Evolutionary conservation across 2,329 filamentous ascomycete species (phyloP).

Genomic region (Orbilia brochopaga): DNA sequence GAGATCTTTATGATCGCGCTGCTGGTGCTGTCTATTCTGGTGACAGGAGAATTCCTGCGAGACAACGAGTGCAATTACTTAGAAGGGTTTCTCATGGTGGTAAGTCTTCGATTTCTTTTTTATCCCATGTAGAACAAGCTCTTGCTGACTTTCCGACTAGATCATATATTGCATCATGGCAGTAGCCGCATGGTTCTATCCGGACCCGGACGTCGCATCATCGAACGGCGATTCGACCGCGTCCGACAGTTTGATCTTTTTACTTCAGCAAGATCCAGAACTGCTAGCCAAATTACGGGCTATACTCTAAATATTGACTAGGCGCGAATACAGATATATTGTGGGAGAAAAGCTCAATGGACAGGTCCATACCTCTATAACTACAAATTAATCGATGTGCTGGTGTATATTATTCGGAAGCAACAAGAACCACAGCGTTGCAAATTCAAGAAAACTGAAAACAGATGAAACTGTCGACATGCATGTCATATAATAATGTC

Average conservation of each 20-base stretch:
- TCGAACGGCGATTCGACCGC: conserved; percentile 24
- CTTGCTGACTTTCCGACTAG: conserved; percentile 63
- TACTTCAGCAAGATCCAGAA: not conserved
- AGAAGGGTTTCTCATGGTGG: conserved; percentile 80
- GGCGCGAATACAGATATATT: no score
- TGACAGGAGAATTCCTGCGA: conserved; percentile 83
- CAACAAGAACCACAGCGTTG: not conserved
- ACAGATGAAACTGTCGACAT: no score
- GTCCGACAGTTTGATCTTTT: not conserved
- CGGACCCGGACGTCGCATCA: conserved; percentile 58
- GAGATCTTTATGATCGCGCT: conserved; percentile 84
- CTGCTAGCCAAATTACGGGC: not conserved
- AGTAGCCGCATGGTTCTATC: conserved; percentile 66
- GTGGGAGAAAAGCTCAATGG: no score
- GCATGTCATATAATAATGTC: no score
- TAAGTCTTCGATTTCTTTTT: conserved; percentile 55
- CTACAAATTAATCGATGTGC: no score
- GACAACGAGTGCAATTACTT: conserved; percentile 91
- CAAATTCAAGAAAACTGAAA: not conserved
- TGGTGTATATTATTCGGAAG: no score
- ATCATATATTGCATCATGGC: conserved; percentile 69
- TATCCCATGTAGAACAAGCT: not conserved
- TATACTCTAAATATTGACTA: not conserved
- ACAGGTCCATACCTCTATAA: no score
- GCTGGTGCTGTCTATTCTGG: conserved; percentile 81